A percentile compares a stretch with the other conserved stretches of the same genome.
Conservation (phyloP, 2,329 filamentous ascomycete species). For the Neonectria magnoliae region DNA sequence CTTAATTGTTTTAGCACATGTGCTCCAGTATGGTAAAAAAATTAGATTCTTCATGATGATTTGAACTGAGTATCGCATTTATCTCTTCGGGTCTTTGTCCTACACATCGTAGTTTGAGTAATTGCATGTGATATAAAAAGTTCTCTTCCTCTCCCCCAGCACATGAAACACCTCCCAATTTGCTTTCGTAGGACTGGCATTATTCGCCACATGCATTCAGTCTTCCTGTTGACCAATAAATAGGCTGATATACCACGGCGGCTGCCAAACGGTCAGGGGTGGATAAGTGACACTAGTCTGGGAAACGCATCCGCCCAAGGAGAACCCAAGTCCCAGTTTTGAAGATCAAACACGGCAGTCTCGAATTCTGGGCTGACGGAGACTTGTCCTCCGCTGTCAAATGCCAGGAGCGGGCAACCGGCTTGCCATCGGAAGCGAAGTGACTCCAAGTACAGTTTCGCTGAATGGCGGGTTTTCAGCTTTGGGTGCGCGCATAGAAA, state of each 20-base stretch:
- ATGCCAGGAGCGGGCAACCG: slow-evolving; percentile 26
- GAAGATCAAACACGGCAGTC: slow-evolving; percentile 33
- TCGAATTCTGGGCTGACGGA: slow-evolving; percentile 38
- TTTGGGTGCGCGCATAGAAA: slow-evolving; percentile 35
- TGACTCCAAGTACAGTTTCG: slow-evolving; percentile 37
- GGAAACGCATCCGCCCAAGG: slow-evolving; percentile 40
- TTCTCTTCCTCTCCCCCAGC: too few species aligned
- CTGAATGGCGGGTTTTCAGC: slow-evolving; percentile 33
- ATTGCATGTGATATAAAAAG: neutral
- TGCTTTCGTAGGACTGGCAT: too few species aligned
- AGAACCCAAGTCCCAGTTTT: slow-evolving; percentile 36
- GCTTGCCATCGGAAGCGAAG: slow-evolving; percentile 36
- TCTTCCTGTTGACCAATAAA: neutral
- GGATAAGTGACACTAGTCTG: slow-evolving; percentile 29
- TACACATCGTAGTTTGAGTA: neutral
- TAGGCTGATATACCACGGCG: neutral
- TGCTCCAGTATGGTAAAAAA: neutral
- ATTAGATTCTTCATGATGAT: neutral
- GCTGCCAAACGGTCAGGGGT: slow-evolving; percentile 12
- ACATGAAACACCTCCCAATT: neutral
- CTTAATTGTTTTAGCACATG: too few species aligned
- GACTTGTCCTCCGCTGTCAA: slow-evolving; percentile 24
- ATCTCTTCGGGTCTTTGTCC: neutral
- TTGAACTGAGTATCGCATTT: neutral
- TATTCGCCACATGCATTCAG: neutral